Evolutionary conservation across 495 filamentous ascomycete genomes (phyloP).

Genomic region (Hypoxylon crocopeplum): DNA sequence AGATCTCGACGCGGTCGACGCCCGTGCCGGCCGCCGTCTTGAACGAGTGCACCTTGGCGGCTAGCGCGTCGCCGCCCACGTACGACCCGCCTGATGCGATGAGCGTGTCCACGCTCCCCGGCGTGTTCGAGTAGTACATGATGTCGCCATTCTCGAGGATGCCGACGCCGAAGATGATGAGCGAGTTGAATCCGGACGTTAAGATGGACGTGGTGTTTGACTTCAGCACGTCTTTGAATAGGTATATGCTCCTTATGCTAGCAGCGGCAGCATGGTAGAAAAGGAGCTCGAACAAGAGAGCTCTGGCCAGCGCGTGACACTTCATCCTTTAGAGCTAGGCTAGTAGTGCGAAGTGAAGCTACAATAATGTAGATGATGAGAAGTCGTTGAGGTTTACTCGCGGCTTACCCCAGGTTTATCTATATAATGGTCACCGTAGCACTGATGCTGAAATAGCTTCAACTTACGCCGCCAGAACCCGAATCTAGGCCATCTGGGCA

Average conservation of each 20-base stretch:
- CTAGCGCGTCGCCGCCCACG: conserved; percentile 47
- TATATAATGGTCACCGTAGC: not conserved
- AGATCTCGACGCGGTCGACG: conserved; percentile 48
- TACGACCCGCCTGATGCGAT: conserved; percentile 45
- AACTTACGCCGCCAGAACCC: not conserved
- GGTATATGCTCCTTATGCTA: conserved; percentile 45
- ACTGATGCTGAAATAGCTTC: conserved; percentile 3
- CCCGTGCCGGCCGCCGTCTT: conserved; percentile 39
- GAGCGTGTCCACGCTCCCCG: conserved; percentile 45
- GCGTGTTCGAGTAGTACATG: conserved; percentile 56
- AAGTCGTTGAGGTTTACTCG: not conserved
- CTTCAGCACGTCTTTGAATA: conserved; percentile 55
- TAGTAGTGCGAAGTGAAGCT: not conserved
- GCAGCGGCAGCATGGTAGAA: conserved; percentile 29
- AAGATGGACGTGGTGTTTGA: conserved; percentile 47
- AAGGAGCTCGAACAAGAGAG: conserved; percentile 36
- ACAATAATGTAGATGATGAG: not conserved
- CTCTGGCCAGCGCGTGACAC: conserved; percentile 16
- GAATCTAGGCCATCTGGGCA: not conserved
- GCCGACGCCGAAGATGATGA: conserved; percentile 52
- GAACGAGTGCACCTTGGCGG: conserved; percentile 50
- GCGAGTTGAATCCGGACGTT: conserved; percentile 49
- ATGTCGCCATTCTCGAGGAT: conserved; percentile 51
- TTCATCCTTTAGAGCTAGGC: conserved; percentile 11
- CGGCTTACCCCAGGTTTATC: not conserved